phyloP scores from a whole-genome alignment of 2,329 filamentous ascomycete genomes.

The Epicoccum sorghinum region DNA sequence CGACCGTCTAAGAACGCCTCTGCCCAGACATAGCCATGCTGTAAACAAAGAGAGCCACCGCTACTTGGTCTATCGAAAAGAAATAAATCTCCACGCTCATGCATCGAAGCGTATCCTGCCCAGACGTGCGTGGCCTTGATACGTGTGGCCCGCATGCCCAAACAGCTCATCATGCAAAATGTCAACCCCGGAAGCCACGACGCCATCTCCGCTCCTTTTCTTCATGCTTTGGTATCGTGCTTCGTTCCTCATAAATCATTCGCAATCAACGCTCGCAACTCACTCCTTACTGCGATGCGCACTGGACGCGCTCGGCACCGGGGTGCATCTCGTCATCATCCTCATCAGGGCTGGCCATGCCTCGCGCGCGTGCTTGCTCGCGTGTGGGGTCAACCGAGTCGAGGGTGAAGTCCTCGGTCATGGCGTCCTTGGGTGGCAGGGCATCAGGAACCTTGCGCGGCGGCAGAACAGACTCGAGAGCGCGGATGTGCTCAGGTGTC shows the following conservation, averaged over 20 bases:
- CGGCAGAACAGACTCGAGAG: slow-evolving; percentile 85
- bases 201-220: slow-evolving; percentile 4
- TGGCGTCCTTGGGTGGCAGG: slow-evolving; percentile 77
- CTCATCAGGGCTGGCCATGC: slow-evolving; percentile 68
- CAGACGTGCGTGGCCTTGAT: slow-evolving; percentile 1
- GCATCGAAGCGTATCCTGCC: slow-evolving; percentile 1
- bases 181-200: slow-evolving; percentile 17
- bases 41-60: slow-evolving; percentile 15
- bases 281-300: slow-evolving; percentile 78
- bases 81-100: neutral
- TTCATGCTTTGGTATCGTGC: slow-evolving; percentile 13
- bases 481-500: slow-evolving; percentile 72
- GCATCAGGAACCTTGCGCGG: slow-evolving; percentile 65
- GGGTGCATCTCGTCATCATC: slow-evolving; percentile 66
- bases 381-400: slow-evolving; percentile 77
- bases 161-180: slow-evolving; percentile 11
- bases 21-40: slow-evolving; percentile 19
- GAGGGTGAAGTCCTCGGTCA: slow-evolving; percentile 87
- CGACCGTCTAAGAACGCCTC: slow-evolving; percentile 17
- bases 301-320: slow-evolving; percentile 81
- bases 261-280: neutral
- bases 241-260: slow-evolving; percentile 15
- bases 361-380: slow-evolving; percentile 71
- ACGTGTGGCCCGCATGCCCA: slow-evolving; percentile 6
- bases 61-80: slow-evolving; percentile 11